Percentiles rank a stretch among this genome's conserved stretches.
These are phyloP conservation scores for Crithidia thermophila DNA, from an alignment of 208 protist species.

Conservation along the genomic window DNA sequence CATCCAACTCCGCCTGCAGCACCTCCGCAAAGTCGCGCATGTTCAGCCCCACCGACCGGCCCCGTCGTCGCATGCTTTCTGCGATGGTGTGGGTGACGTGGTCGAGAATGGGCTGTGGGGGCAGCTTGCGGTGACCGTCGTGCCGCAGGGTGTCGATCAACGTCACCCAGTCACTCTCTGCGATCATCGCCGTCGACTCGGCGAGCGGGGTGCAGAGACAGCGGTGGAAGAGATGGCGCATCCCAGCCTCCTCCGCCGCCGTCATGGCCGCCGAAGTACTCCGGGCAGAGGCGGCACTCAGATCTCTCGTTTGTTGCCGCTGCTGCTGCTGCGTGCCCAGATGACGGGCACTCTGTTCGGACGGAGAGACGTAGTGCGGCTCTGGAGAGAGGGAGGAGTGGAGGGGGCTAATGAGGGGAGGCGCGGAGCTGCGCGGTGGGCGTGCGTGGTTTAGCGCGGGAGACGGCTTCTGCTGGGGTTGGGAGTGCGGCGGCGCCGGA, in stretches of 20 bases:
- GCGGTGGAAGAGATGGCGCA: constrained; percentile 17
- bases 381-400: neutral
- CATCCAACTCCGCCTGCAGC: constrained; percentile 25
- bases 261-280: neutral
- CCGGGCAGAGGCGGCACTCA: no score
- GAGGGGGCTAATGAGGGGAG: neutral
- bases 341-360: no score
- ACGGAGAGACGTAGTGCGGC: no score
- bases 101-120: constrained; percentile 40
- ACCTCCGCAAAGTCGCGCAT: constrained; percentile 11
- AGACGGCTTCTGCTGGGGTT: neutral
- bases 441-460: neutral
- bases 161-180: constrained; percentile 29
- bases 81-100: constrained; percentile 33
- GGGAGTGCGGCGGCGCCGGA: neutral
- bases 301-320: no score
- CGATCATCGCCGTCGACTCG: constrained; percentile 14
- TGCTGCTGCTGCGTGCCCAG: no score
- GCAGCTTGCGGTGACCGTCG: constrained; percentile 30
- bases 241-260: neutral
- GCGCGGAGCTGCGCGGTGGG: neutral
- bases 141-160: constrained; percentile 20
- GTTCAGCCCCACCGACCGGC: neutral
- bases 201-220: constrained; percentile 17
- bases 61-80: neutral